Base-by-base conservation (phyloP, 371 early-diverging fungal genomes). In the Saksenaea vasiformis region DNA sequence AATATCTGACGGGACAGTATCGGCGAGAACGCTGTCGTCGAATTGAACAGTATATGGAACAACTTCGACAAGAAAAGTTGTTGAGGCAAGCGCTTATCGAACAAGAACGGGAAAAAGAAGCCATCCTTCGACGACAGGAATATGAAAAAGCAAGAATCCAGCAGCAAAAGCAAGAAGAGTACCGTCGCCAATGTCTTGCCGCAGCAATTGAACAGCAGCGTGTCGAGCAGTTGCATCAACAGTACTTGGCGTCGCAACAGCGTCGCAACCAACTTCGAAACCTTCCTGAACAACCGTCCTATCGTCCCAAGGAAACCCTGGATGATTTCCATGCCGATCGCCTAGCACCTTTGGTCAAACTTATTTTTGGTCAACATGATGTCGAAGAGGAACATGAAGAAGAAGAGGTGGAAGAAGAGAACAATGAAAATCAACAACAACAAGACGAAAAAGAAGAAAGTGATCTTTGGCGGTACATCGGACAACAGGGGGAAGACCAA, bases 131-230 rank as follows among this genome's bases (percentile, higher is more conserved):
- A 15, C 60, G 43, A n/a, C 60, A 44, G n/a, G 28, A 62, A 17
- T 27, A 62, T 26, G 56, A 56, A 56, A 17, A 22, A 22, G 51
- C 22, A n/a, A 47, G 8, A 9, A 17, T 22, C 7, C 51, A 26
- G 22, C 54, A 62, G 31, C 61, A 60, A 17, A 36, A 38, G 24
- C 60, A 60, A 24, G 66, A 66, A 15, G 60, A 38, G n/a, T 54
- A 55, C 39, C 58, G 62, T 36, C 66, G 70, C 14, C 63, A 44
- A 31, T 56, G 64, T 24, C 56, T 70, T 5, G 63, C 63, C n/a
- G 61, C 64, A 4, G 70, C 70, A 14, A 43, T 65, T 22, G 70
- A 70, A 34, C 70, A 63, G 38, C 58, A 56, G 10, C 62, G 66
- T n/a, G 57, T 63, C 11, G 56, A 66, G 9, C n/a, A 22, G 51